Evolutionary conservation across 2,329 filamentous ascomycete species (phyloP).

Genomic region (Colletotrichum karsti): DNA sequence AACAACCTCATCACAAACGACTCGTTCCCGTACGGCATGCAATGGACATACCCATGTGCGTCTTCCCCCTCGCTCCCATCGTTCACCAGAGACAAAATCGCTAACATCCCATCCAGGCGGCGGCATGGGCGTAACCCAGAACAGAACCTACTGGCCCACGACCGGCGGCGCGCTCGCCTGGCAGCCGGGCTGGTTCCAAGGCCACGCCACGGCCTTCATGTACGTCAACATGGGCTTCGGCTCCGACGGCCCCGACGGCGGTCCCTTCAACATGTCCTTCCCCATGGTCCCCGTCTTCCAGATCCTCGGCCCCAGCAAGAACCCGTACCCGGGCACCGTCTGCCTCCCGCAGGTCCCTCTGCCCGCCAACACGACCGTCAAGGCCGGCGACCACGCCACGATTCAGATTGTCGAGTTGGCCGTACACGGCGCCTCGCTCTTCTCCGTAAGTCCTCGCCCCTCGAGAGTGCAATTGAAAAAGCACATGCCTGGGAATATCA

Average conservation of each 20-base stretch:
- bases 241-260: slow-evolving; percentile 67
- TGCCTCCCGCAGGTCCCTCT: slow-evolving; percentile 91
- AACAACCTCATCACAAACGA: slow-evolving; percentile 85
- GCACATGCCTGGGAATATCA: too few relatives aligned
- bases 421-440: slow-evolving; percentile 83
- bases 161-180: slow-evolving; percentile 87
- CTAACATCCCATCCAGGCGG: slow-evolving; percentile 77
- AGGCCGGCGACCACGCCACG: slow-evolving; percentile 86
- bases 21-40: slow-evolving; percentile 87
- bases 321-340: slow-evolving; percentile 86
- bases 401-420: slow-evolving; percentile 89
- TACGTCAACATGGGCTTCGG: slow-evolving; percentile 94
- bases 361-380: slow-evolving; percentile 74
- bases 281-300: slow-evolving; percentile 84
- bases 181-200: slow-evolving; percentile 96
- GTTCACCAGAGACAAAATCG: slow-evolving; percentile 24
- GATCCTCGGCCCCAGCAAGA: slow-evolving; percentile 81
- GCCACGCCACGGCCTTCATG: slow-evolving; percentile 82
- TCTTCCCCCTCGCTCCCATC: slow-evolving; percentile 30
- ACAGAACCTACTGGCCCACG: slow-evolving; percentile 93
- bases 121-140: slow-evolving; percentile 78
- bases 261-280: slow-evolving; percentile 87
- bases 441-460: slow-evolving; percentile 66
- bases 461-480: neutral
- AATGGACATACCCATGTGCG: slow-evolving; percentile 96